Percentiles rank a stretch among this genome's conserved stretches.
phyloP scores from a whole-genome alignment of 192 early-diverging fungal genomes.

The Gaertneriomyces sp. region DNA sequence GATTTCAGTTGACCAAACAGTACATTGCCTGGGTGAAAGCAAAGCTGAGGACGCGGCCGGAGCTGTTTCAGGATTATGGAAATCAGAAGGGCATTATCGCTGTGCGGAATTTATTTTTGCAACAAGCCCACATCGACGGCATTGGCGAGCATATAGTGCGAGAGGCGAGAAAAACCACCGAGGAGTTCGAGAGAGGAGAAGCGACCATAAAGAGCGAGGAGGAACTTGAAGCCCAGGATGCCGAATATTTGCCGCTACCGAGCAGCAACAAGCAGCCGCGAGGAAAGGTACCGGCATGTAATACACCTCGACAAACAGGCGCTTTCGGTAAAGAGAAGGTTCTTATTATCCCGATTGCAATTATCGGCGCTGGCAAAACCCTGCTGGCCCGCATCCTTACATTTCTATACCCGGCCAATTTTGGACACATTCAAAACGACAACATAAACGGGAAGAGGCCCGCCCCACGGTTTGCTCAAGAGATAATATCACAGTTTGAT shows the following conservation, averaged over 20 bases:
- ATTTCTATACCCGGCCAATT: conserved; percentile 16
- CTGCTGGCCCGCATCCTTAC: conserved; percentile 34
- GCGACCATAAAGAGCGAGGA: conserved; percentile 20
- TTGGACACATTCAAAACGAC: conserved; percentile 84
- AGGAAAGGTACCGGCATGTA: background rate
- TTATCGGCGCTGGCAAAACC: conserved; percentile 74
- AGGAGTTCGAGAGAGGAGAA: conserved; percentile 29
- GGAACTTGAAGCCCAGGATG: conserved; percentile 17
- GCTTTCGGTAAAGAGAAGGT: conserved; percentile 26
- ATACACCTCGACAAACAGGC: background rate
- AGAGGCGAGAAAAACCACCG: conserved; percentile 24
- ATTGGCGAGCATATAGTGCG: conserved; percentile 22
- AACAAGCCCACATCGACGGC: conserved; percentile 7
- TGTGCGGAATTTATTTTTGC: conserved; percentile 74
- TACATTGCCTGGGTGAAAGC: conserved; percentile 75
- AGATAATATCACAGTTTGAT: conserved; percentile 55
- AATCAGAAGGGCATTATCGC: conserved; percentile 78
- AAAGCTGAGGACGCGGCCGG: conserved; percentile 57
- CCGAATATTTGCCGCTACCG: no score
- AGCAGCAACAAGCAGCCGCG: no score
- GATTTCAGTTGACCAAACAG: conserved; percentile 53
- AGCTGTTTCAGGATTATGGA: conserved; percentile 61
- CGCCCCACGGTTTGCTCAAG: conserved; percentile 49
- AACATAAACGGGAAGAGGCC: conserved; percentile 61
- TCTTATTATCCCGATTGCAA: conserved; percentile 70